Percentiles rank a stretch among this genome's conserved stretches.
Conservation (phyloP, 305 asterid genomes). For the Fraxinus angustifolia region DNA sequence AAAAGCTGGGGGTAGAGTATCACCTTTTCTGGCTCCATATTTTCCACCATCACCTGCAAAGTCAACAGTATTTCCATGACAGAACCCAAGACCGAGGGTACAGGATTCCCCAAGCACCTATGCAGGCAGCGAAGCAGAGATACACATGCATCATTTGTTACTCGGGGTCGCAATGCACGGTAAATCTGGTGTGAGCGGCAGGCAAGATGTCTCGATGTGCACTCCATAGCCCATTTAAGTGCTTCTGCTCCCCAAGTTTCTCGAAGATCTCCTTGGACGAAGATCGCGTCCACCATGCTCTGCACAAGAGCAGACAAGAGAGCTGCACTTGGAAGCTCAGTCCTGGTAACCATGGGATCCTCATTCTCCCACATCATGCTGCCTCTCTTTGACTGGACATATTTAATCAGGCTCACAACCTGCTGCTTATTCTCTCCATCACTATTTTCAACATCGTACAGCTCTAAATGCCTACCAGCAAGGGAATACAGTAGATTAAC, state of each 20-base stretch:
- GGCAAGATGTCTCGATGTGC: conserved; percentile 98
- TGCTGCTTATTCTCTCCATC: conserved; percentile 99
- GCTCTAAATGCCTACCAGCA: conserved; percentile 95
- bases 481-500: conserved; percentile 94
- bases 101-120: conserved; percentile 87
- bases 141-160: conserved; percentile 94
- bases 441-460: conserved; percentile 88
- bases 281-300: conserved; percentile 99
- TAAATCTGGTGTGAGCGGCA: conserved; percentile 99
- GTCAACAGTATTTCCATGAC: conserved; percentile 91
- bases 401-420: conserved; percentile 91
- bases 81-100: conserved; percentile 90
- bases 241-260: conserved; percentile 99
- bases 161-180: conserved; percentile 89
- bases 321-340: conserved; percentile 94
- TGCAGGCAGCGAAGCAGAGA: conserved; percentile 94
- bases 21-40: conserved; percentile 98
- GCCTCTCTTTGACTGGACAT: conserved; percentile 95
- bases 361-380: conserved; percentile 99
- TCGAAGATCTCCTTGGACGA: conserved; percentile 97
- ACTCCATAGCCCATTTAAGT: conserved; percentile 99
- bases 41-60: conserved; percentile 98
- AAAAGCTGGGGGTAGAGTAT: conserved; percentile 97
- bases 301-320: conserved; percentile 96
- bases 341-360: conserved; percentile 81